phyloP scores from a whole-genome alignment of 2,329 filamentous ascomycete genomes.

The Colletotrichum sp. region DNA sequence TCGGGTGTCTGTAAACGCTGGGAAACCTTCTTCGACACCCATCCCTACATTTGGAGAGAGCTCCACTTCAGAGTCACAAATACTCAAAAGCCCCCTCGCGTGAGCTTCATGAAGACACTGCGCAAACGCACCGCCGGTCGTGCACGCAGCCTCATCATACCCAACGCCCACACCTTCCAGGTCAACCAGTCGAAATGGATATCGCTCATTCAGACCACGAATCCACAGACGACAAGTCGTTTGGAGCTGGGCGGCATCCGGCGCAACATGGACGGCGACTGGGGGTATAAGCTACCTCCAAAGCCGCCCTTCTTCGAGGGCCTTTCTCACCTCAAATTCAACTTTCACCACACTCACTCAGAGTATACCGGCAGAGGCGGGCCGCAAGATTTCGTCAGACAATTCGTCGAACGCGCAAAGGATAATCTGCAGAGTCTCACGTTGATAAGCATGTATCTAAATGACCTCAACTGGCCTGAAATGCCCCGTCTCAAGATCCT shows the following conservation, averaged over 20 bases:
- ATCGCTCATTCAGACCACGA: slow-evolving; percentile 16
- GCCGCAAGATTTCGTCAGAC: slow-evolving; percentile 5
- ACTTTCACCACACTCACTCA: not conserved
- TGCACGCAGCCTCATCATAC: slow-evolving; percentile 13
- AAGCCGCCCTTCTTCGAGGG: slow-evolving; percentile 12
- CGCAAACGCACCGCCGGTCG: slow-evolving; percentile 9
- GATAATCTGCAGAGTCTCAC: slow-evolving; percentile 1
- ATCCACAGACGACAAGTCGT: slow-evolving; percentile 11
- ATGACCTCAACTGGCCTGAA: slow-evolving; percentile 14
- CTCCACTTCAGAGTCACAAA: slow-evolving; percentile 7
- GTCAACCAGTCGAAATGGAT: slow-evolving; percentile 18
- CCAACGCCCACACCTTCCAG: slow-evolving; percentile 11
- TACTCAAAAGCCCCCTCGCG: not conserved
- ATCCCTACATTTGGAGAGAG: slow-evolving; percentile 19
- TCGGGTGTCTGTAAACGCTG: slow-evolving; percentile 20
- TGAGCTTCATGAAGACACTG: slow-evolving; percentile 11
- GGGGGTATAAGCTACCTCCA: slow-evolving; percentile 18
- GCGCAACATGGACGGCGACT: slow-evolving; percentile 8
- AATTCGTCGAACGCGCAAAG: slow-evolving; percentile 3
- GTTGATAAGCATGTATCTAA: slow-evolving; percentile 7
- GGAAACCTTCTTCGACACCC: slow-evolving; percentile 15
- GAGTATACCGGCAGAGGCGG: slow-evolving; percentile 1
- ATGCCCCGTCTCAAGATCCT: slow-evolving; percentile 14
- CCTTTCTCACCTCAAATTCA: not conserved
- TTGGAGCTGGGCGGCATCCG: slow-evolving; percentile 14